These are phyloP conservation scores for Somion occarium DNA, from an alignment of 1,284 basidiomycete species.

Conservation along the genomic window DNA sequence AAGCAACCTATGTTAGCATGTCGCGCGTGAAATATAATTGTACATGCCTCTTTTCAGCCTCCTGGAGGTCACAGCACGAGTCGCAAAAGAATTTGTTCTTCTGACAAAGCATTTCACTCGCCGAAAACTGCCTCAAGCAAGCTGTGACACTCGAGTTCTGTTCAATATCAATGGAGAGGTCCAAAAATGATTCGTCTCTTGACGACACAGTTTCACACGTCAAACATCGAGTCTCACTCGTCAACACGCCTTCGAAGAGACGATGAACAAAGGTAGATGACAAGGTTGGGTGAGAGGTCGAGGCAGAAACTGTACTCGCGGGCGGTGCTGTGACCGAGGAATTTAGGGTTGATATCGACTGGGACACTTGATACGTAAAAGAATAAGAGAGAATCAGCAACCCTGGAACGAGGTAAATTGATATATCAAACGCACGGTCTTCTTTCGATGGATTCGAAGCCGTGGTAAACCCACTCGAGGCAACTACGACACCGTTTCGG, in stretches of 20 bases:
- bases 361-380: slow-evolving; percentile 57
- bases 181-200: slow-evolving; percentile 93
- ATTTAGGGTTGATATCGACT: slow-evolving; percentile 50
- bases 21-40: not conserved
- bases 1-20: too few species aligned
- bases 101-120: slow-evolving; percentile 96
- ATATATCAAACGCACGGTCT: slow-evolving; percentile 2
- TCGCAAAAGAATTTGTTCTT: slow-evolving; percentile 99
- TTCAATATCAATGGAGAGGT: slow-evolving; percentile 97
- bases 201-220: slow-evolving; percentile 98
- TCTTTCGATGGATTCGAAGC: not conserved
- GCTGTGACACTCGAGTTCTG: slow-evolving; percentile 95
- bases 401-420: slow-evolving; percentile 1
- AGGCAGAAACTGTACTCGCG: slow-evolving; percentile 15
- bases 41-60: slow-evolving; percentile 91
- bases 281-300: slow-evolving; percentile 25
- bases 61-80: slow-evolving; percentile 92
- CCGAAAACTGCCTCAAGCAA: slow-evolving; percentile 93
- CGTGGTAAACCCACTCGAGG: not conserved
- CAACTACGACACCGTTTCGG: slow-evolving; percentile 28
- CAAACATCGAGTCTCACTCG: slow-evolving; percentile 95
- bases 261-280: slow-evolving; percentile 79
- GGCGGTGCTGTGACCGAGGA: slow-evolving; percentile 23
- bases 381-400: slow-evolving; percentile 1
- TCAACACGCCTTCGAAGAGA: slow-evolving; percentile 90